Evolutionary conservation across 768 basidiomycete genomes (phyloP).

Genomic region (Boletus rex-veris): DNA sequence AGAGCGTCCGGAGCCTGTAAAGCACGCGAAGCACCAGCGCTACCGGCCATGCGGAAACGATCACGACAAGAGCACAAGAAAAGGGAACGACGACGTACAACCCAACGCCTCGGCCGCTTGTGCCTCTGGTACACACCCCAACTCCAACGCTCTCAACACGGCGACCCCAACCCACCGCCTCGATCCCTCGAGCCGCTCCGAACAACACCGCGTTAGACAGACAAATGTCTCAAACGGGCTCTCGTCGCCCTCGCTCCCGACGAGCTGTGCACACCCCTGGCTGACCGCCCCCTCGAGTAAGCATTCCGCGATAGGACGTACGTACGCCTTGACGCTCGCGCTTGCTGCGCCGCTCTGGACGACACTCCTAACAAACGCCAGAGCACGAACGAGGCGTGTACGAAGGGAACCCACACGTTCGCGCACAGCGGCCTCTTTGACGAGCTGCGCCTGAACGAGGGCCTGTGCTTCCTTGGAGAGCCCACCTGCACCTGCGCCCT

Average conservation of each 20-base stretch:
- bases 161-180: constrained; percentile 79
- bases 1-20: constrained; percentile 75
- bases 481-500: background rate
- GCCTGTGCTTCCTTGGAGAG: no score
- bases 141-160: constrained; percentile 68
- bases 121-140: constrained; percentile 66
- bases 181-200: constrained; percentile 68
- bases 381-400: constrained; percentile 56
- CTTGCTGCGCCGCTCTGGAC: constrained; percentile 39
- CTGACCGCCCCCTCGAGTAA: constrained; percentile 66
- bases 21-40: constrained; percentile 67
- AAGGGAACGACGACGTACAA: constrained; percentile 4
- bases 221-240: constrained; percentile 70
- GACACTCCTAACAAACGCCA: constrained; percentile 66
- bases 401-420: constrained; percentile 54
- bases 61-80: background rate
- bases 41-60: background rate
- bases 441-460: constrained; percentile 10
- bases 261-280: constrained; percentile 51
- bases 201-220: constrained; percentile 63
- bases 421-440: constrained; percentile 72
- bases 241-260: constrained; percentile 39
- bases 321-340: constrained; percentile 44
- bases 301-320: constrained; percentile 55
- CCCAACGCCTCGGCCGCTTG: constrained; percentile 68